phyloP scores from a whole-genome alignment of 345 rosid genomes.

The Litchi chinensis region DNA sequence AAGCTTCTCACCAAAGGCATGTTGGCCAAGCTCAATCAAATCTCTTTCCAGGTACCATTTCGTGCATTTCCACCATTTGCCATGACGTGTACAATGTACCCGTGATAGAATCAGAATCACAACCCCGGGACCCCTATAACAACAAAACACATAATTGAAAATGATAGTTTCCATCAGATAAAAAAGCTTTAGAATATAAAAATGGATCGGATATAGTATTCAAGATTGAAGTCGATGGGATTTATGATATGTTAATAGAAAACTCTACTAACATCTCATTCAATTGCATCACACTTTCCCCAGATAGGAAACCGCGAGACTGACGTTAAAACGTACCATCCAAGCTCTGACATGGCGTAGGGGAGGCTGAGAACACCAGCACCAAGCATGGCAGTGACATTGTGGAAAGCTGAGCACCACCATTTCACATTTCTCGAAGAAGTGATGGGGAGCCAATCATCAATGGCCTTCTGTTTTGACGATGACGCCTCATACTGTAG shows the following conservation, averaged over 20 bases:
- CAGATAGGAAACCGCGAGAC: too few species aligned
- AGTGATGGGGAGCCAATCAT: constrained; percentile 80
- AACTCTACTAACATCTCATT: too few species aligned
- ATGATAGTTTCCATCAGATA: too few species aligned
- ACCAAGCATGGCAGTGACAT: constrained; percentile 89
- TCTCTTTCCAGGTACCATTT: constrained; percentile 72
- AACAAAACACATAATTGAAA: too few species aligned
- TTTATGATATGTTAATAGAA: too few species aligned
- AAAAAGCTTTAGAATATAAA: too few species aligned
- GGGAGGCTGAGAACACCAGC: constrained; percentile 94
- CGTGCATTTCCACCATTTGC: constrained; percentile 97
- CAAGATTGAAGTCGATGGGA: too few species aligned
- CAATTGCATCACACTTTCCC: too few species aligned
- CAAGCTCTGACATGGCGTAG: constrained; percentile 76
- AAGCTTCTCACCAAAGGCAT: constrained; percentile 78
- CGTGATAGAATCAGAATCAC: constrained; percentile 56
- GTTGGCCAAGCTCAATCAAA: constrained; percentile 74
- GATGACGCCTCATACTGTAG: neutral
- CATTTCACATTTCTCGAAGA: constrained; percentile 74
- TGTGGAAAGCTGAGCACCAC: constrained; percentile 94
- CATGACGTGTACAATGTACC: constrained; percentile 79
- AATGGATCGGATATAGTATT: too few species aligned
- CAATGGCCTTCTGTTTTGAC: constrained; percentile 38
- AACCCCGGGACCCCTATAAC: constrained; percentile 73
- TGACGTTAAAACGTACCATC: constrained; percentile 50